Evolutionary conservation across 1,284 basidiomycete species (phyloP), one percentile per base, ranked within the genome.

Genomic region (Violaceomyces palustris): DNA sequence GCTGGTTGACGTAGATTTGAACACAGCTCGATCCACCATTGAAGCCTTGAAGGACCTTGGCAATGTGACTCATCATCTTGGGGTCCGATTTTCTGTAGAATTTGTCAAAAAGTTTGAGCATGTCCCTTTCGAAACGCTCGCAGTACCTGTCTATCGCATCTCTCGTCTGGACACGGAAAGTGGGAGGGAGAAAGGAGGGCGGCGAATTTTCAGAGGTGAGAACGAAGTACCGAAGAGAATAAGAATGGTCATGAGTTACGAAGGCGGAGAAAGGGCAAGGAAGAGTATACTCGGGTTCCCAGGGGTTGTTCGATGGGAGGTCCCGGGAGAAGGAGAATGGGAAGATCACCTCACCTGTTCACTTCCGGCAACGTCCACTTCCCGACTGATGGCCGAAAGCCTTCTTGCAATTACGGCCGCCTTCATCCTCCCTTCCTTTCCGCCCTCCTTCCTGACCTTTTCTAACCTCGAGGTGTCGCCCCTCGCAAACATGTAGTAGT

Each of bases 31-130:
- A 80, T 9, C 94, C 94, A 3, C 94, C 94, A 64, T 99, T 99
- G 78, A 99, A 99, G 70, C 96, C 93, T 33, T 96, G 82, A 4
- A 99, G 77, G 2, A 91, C 94, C 76, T 92, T 88, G 1, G 94
- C 93, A 69, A 93, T 97, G 72, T 98, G 94, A 76, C 90, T 88
- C 94, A 99, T 99, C 85, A 94, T 89, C 75, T 92, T 92, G 0
- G 94, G 94, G 70, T 99, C 94, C 25, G 92, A 91, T 70, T 89
- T 88, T 40, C 91, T 82, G 75, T 97, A 97, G 68, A 70, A 69
- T 27, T 71, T 69, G 74, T 99, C 94, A 69, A 99, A 99, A 34
- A 97, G 78, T 69, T 87, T 84, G 43, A 98, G 82, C 83, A 97
- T 93, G 71, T 98, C 93, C 75, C 94, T 96, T 76, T 99, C 94